Evolutionary conservation across 2,329 filamentous ascomycete genomes (phyloP), one percentile per base, ranked within the genome.

Genomic region (Botrytis tulipae): DNA sequence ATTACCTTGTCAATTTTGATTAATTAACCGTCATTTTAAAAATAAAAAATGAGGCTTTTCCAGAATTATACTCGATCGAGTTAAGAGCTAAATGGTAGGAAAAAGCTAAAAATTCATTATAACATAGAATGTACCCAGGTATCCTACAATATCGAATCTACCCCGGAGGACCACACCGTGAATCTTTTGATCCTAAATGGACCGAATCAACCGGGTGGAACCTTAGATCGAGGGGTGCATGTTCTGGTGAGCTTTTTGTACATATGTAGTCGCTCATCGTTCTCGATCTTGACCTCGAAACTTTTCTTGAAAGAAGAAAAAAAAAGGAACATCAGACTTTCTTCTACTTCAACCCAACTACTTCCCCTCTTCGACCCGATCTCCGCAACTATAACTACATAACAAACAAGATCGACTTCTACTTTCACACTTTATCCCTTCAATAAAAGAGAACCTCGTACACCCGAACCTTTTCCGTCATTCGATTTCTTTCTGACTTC

Each of bases 191-290:
- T 69, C 65, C 73, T 73, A 71, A 67, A 63, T 74, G 72, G 73
- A 57, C 76, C 76, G 75, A 78, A 78, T 70, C 54, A 73, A 76
- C 76, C 76, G 74, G 76, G 77, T 77, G 76, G 72, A 73, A 73
- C 72, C 46, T 66, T 61, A 76, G 74, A 78, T 78, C 77, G 77
- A 78, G 77, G 75, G 77, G 74, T 76, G 75, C 74, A 60, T 42
- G 67, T 35, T 63, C 63, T 63, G 63, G 25, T 72, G 60, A 68
- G 48, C 70, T 72, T 68, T 71, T 74, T 67, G 68, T 78, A 77
- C 76, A 77, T 78, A 77, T 78, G 73, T 77, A 74, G 74, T 78
- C 73, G 65, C 73, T 70, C 75, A 73, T 75, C 74, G 61, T 73
- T 59, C 62, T 51, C 46, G 63, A 69, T 54, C 59, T 51, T 42